These are phyloP conservation scores for Eurotiales sp. DNA, from an alignment of 2,329 filamentous ascomycete species.

Conservation along the genomic window DNA sequence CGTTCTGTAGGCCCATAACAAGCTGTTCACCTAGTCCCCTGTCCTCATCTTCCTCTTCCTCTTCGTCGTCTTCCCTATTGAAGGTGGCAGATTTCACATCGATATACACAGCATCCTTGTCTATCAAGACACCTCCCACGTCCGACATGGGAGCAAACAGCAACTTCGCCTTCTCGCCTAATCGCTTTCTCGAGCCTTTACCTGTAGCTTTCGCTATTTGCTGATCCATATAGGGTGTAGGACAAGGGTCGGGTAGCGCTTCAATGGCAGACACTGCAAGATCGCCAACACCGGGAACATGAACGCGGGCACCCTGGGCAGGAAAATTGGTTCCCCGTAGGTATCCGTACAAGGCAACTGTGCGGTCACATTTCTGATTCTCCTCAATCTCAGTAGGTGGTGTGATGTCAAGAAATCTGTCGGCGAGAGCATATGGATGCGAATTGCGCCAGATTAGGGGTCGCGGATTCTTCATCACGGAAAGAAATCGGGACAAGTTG, in stretches of 20 bases:
- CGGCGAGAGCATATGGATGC: constrained; percentile 88
- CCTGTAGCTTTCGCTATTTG: constrained; percentile 78
- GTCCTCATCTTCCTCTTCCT: constrained; percentile 62
- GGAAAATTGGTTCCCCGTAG: constrained; percentile 92
- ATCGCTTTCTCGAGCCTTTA: constrained; percentile 71
- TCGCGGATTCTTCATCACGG: constrained; percentile 97
- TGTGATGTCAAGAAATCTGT: constrained; percentile 92
- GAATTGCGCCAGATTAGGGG: constrained; percentile 96
- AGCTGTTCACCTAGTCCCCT: constrained; percentile 93
- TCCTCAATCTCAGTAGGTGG: constrained; percentile 88
- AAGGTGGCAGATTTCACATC: constrained; percentile 71
- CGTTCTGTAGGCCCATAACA: constrained; percentile 82
- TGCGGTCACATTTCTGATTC: constrained; percentile 83
- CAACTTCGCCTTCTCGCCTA: constrained; percentile 96
- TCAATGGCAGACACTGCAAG: constrained; percentile 80
- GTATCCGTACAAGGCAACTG: constrained; percentile 88
- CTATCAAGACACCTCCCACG: constrained; percentile 90
- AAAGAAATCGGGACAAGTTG: constrained; percentile 90
- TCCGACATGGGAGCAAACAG: constrained; percentile 98
- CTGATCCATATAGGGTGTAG: constrained; percentile 86
- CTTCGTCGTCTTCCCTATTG: constrained; percentile 57
- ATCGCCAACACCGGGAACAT: constrained; percentile 90
- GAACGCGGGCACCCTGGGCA: constrained; percentile 77
- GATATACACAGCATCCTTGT: constrained; percentile 95
- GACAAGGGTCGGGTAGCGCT: constrained; percentile 86